A percentile compares a stretch with the other conserved stretches of the same genome.
Evolutionary conservation across 176 grass and related monocot species (phyloP).

Genomic region (Avena sativa): DNA sequence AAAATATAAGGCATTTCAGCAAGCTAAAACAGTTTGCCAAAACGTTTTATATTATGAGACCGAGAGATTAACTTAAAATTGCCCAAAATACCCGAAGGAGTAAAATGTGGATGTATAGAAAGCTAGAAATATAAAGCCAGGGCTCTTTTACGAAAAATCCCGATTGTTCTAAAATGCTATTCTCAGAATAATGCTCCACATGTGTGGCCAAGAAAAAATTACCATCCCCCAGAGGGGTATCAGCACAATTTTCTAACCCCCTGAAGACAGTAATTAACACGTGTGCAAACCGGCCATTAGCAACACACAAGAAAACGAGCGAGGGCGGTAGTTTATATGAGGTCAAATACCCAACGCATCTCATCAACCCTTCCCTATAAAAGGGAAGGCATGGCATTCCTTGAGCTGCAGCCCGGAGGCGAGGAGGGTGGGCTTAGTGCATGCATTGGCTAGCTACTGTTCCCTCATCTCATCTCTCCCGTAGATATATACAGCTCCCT

Average conservation of each 20-base stretch:
- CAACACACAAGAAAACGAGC: not conserved
- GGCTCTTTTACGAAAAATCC: not conserved
- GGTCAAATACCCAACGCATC: slow-evolving; percentile 45
- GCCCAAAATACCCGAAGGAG: not conserved
- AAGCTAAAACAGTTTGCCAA: too few relatives aligned
- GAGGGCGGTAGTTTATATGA: slow-evolving; percentile 31
- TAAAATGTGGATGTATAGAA: not conserved
- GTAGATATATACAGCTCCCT: slow-evolving; percentile 7
- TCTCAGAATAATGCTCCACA: slow-evolving; percentile 38
- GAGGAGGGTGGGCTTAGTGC: slow-evolving; percentile 58
- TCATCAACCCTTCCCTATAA: slow-evolving; percentile 48
- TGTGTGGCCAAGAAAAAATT: slow-evolving; percentile 24
- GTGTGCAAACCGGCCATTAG: slow-evolving; percentile 47
- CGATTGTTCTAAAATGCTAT: not conserved
- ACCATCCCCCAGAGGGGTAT: slow-evolving; percentile 32
- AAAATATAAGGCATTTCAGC: too few relatives aligned
- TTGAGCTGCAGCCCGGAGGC: slow-evolving; percentile 44
- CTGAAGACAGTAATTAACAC: slow-evolving; percentile 29
- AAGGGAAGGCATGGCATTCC: slow-evolving; percentile 27
- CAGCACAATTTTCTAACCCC: slow-evolving; percentile 17
- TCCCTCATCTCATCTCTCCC: slow-evolving; percentile 36
- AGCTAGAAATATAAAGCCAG: not conserved
- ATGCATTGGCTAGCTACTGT: slow-evolving; percentile 39
- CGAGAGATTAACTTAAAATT: too few relatives aligned
- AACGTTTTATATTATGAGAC: too few relatives aligned